phyloP scores from a whole-genome alignment of 805 yeast species.

The Candida ortonii region DNA sequence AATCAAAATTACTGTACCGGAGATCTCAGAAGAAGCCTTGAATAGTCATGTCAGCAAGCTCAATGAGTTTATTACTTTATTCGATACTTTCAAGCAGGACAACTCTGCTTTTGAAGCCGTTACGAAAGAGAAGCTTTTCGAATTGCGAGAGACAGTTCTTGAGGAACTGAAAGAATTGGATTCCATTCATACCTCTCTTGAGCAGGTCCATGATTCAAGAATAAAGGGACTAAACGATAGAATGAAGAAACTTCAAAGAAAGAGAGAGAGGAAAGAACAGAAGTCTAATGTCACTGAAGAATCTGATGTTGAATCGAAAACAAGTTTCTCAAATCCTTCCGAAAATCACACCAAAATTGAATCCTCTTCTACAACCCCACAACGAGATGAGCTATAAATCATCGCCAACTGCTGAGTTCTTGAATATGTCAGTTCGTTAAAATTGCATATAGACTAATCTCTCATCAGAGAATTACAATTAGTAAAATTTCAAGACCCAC shows the following conservation, averaged over 20 bases:
- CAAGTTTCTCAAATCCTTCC: slow-evolving; percentile 2
- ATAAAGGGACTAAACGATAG: slow-evolving; percentile 25
- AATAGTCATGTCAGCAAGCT: slow-evolving; percentile 26
- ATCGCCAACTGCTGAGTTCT: too few relatives aligned
- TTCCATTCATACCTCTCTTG: slow-evolving; percentile 14
- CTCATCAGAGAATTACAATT: too few relatives aligned
- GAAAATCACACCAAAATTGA: too few relatives aligned
- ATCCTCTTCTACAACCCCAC: too few relatives aligned
- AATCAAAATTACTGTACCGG: slow-evolving; percentile 34
- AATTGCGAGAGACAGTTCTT: slow-evolving; percentile 22
- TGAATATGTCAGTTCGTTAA: too few relatives aligned
- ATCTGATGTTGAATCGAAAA: slow-evolving; percentile 1
- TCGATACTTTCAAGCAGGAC: slow-evolving; percentile 28
- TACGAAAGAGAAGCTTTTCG: slow-evolving; percentile 25
- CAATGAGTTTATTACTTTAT: slow-evolving; percentile 28
- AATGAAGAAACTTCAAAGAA: slow-evolving; percentile 16
- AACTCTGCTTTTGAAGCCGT: slow-evolving; percentile 14
- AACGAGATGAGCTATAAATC: too few relatives aligned
- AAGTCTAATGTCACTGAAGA: slow-evolving; percentile 3
- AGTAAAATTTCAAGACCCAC: too few relatives aligned
- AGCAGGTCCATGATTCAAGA: slow-evolving; percentile 30
- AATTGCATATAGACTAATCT: too few relatives aligned
- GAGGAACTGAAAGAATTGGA: slow-evolving; percentile 20
- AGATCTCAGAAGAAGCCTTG: slow-evolving; percentile 27
- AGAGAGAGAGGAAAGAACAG: slow-evolving; percentile 21